Conservation (phyloP, 2,329 filamentous ascomycete genomes). For the Colletotrichum falcatum region DNA sequence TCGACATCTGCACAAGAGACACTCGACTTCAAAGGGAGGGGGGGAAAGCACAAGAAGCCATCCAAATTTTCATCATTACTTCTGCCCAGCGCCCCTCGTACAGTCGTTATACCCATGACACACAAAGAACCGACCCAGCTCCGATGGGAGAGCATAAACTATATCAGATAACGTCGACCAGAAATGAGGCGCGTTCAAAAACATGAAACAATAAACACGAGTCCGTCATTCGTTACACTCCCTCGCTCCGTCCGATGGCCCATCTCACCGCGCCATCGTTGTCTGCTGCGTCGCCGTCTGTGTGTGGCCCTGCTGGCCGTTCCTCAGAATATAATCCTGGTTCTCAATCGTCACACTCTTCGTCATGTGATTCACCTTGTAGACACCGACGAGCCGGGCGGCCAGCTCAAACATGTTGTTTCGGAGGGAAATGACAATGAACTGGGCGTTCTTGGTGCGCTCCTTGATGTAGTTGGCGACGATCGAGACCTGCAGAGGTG, state of each 20-base stretch:
- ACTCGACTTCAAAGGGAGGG: background rate
- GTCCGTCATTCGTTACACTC: slow-evolving; percentile 41
- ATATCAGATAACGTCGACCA: slow-evolving; percentile 4
- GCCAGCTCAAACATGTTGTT: slow-evolving; percentile 99
- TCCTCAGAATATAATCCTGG: slow-evolving; percentile 74
- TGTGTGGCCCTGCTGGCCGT: slow-evolving; percentile 49
- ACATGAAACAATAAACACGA: slow-evolving; percentile 1
- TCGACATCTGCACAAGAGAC: background rate
- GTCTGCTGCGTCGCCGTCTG: slow-evolving; percentile 39
- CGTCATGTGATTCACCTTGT: slow-evolving; percentile 99
- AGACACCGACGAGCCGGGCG: slow-evolving; percentile 93
- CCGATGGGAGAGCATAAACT: background rate
- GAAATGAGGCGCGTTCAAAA: slow-evolving; percentile 6
- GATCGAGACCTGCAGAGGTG: slow-evolving; percentile 81
- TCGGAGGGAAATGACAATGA: slow-evolving; percentile 95
- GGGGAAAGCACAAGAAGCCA: slow-evolving; percentile 11
- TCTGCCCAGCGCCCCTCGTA: slow-evolving; percentile 40
- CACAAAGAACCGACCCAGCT: slow-evolving; percentile 16
- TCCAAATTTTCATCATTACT: slow-evolving; percentile 34
- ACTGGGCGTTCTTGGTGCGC: slow-evolving; percentile 98
- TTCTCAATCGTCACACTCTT: slow-evolving; percentile 94
- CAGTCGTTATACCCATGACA: slow-evolving; percentile 41
- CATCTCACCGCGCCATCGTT: slow-evolving; percentile 27
- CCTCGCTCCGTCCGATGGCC: background rate
- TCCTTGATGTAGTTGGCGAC: slow-evolving; percentile 99